These are phyloP conservation scores for Vaccinium darrowii DNA, from an alignment of 148 eudicot genomes.

Conservation along the genomic window DNA sequence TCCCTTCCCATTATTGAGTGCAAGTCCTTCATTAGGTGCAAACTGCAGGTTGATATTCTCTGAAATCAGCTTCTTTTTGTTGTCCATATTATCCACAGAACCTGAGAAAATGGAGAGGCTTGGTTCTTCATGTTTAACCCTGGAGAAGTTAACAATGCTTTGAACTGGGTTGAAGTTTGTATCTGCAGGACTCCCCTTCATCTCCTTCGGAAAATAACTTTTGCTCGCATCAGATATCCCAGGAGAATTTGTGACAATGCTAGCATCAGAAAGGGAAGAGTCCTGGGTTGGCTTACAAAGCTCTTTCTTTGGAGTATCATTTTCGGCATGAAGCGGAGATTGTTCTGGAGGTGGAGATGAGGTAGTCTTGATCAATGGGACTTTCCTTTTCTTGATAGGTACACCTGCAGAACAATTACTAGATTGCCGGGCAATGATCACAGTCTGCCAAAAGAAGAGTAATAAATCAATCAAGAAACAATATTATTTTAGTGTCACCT, in stretches of 20 bases:
- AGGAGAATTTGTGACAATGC: constrained; percentile 12
- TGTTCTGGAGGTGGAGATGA: constrained; percentile 28
- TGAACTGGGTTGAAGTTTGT: constrained; percentile 4
- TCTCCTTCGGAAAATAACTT: not conserved
- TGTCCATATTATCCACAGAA: constrained; percentile 14
- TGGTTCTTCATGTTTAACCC: constrained; percentile 13
- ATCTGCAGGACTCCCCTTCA: constrained; percentile 13
- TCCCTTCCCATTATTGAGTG: constrained; percentile 13
- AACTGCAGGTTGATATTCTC: constrained; percentile 9
- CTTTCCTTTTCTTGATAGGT: constrained; percentile 40
- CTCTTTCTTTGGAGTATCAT: not conserved
- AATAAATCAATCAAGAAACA: constrained; percentile 1
- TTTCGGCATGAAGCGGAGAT: not conserved
- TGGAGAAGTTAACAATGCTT: not conserved
- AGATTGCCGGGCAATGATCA: constrained; percentile 25
- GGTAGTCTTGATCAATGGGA: constrained; percentile 17
- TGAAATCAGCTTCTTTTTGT: constrained; percentile 12
- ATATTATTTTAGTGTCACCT: not conserved
- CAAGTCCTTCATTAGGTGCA: not conserved
- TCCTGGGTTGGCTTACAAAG: constrained; percentile 8
- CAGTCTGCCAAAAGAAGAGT: constrained; percentile 28
- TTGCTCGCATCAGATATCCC: constrained; percentile 19
- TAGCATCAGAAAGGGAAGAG: constrained; percentile 3
- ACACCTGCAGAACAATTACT: constrained; percentile 28
- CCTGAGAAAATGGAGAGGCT: constrained; percentile 4